phyloP scores from a whole-genome alignment of 306 rosid genomes.

The Dalbergia oliveri region DNA sequence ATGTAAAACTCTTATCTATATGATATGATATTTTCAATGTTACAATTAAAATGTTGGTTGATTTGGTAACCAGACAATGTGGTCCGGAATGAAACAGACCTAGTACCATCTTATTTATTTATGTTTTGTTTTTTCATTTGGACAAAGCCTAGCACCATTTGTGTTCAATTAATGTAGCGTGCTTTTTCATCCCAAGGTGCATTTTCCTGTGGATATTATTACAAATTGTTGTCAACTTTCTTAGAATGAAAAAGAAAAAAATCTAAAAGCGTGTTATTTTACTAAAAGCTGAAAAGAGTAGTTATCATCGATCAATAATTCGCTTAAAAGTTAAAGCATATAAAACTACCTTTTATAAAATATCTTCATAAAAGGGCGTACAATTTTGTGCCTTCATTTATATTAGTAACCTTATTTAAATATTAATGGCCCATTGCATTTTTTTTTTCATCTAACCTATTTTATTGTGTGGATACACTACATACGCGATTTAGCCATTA shows the following conservation, averaged over 20 bases:
- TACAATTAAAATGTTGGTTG: neutral
- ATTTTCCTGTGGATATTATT: slow-evolving; percentile 15
- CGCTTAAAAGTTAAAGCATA: slow-evolving; percentile 40
- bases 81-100: slow-evolving; percentile 32
- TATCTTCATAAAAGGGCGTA: slow-evolving; percentile 48
- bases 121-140: neutral
- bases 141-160: neutral
- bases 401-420: slow-evolving; percentile 3
- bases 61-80: neutral
- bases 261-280: neutral
- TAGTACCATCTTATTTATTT: slow-evolving; percentile 15
- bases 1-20: no score
- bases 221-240: neutral
- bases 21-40: neutral
- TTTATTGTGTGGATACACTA: neutral
- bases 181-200: slow-evolving; percentile 25
- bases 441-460: neutral
- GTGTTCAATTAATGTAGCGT: neutral
- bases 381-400: slow-evolving; percentile 1
- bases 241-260: neutral
- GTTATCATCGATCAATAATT: slow-evolving; percentile 45
- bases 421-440: neutral
- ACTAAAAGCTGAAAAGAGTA: slow-evolving; percentile 35
- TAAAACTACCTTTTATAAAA: slow-evolving; percentile 21
- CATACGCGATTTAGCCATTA: slow-evolving; percentile 14